Evolutionary conservation across 1,284 basidiomycete genomes (phyloP).

Genomic region (Phaffia rhodozyma): DNA sequence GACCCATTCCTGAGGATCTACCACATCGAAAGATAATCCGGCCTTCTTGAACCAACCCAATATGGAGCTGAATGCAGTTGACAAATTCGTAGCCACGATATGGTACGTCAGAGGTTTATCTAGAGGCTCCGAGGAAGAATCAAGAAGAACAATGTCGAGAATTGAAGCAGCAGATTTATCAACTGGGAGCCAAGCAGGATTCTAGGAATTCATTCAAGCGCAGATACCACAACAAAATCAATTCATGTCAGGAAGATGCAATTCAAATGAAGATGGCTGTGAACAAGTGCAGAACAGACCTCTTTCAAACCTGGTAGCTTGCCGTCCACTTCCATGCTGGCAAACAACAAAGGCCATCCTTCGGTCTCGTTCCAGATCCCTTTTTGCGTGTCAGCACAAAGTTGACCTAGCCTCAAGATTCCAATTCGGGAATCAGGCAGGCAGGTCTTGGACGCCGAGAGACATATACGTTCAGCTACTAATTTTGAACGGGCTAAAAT

Average conservation of each 20-base stretch:
- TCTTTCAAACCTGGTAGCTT: not conserved
- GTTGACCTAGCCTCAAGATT: not conserved
- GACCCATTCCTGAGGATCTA: not conserved
- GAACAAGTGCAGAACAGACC: not conserved
- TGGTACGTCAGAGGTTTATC: not conserved
- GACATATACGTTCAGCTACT: not conserved
- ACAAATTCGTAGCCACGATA: not conserved
- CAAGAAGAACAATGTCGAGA: not conserved
- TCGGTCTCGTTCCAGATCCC: not conserved
- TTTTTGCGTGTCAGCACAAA: not conserved
- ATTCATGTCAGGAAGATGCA: not conserved
- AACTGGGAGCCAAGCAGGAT: conserved; percentile 3
- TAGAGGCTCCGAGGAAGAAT: not conserved
- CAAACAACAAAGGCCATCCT: not conserved
- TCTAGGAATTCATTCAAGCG: not conserved
- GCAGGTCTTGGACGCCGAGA: not conserved
- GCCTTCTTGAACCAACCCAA: not conserved
- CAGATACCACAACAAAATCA: not conserved
- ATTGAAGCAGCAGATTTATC: not conserved
- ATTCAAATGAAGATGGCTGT: not conserved
- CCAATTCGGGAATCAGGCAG: not conserved
- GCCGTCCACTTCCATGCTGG: not conserved
- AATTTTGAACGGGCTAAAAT: not conserved
- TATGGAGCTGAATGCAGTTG: not conserved
- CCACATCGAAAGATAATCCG: not conserved